Base-by-base conservation (phyloP, 2,329 filamentous ascomycete species). In the Akanthomyces lecanii region DNA sequence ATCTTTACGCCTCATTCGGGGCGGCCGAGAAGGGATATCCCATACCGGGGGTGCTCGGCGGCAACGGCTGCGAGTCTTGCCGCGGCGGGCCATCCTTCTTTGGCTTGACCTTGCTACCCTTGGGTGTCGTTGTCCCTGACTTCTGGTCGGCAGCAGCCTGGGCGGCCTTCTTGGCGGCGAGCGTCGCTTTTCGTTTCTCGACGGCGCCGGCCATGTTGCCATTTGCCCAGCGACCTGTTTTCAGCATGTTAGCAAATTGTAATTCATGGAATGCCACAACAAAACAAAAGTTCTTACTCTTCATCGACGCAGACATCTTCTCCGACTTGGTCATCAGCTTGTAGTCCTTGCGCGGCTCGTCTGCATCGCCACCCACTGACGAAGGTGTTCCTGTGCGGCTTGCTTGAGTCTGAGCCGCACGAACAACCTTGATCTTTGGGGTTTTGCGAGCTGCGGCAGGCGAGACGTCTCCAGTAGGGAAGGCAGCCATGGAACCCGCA, bases 221-320 rank as follows among this genome's bases (percentile, higher is more conserved):
- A 36, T 82, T 84, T 53, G 81, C 81, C 84, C 84, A 87, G 63
- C 84, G 82, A 65, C 81, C 83, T 85, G 21, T 52, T 18, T 45
- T 53, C 64, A 28, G 47, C 45, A 40, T 21, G 25, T 50, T 47
- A 38, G 25, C 12, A 23, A 21, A 7, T 23, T 23, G 44, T 23
- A 23, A 25, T 44, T 28, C 21, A 28, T 16, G 10, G 4, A 40
- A 16, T 5, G 2, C 16, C 14, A 40, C 12, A n/a, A 42, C 12
- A 52, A 30, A 18, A n/a, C 10, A 21, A 7, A n/a, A 6, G 21
- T 45, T 16, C 80, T 75, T 76, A 86, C 84, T 82, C 76, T 85
- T 85, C 84, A 87, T 87, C 3, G 83, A 86, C 21, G 79, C 80
- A n/a, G 82, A 85, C 84, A 87, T 86, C 77, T 87, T 87, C 74